phyloP scores from a whole-genome alignment of 768 basidiomycete species.

The Hypsizygus marmoreus region DNA sequence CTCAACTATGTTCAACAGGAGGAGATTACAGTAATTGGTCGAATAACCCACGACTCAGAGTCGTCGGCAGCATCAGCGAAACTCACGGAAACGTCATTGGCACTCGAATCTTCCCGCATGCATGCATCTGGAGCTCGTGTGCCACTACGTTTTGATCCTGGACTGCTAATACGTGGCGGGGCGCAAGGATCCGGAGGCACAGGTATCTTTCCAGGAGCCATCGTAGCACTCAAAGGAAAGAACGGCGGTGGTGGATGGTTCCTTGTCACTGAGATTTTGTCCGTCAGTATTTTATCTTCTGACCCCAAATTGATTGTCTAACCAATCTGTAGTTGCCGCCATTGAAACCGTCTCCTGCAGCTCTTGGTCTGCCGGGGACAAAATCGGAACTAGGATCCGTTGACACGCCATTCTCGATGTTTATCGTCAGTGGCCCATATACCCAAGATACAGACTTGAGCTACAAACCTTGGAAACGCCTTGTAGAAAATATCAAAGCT shows the following conservation, averaged over 20 bases:
- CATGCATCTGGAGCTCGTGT: slow-evolving; percentile 67
- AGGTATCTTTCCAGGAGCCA: slow-evolving; percentile 86
- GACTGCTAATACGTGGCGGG: slow-evolving; percentile 66
- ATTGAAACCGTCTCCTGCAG: slow-evolving; percentile 41
- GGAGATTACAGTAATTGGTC: slow-evolving; percentile 68
- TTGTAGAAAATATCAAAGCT: slow-evolving; percentile 62
- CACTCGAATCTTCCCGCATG: slow-evolving; percentile 83
- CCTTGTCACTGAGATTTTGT: slow-evolving; percentile 75
- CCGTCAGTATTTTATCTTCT: slow-evolving; percentile 51
- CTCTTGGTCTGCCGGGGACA: slow-evolving; percentile 24
- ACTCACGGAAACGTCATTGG: slow-evolving; percentile 71
- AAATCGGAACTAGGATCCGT: slow-evolving; percentile 40
- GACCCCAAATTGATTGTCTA: background rate
- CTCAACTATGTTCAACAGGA: slow-evolving; percentile 41
- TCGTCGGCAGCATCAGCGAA: slow-evolving; percentile 53
- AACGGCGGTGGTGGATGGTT: slow-evolving; percentile 93
- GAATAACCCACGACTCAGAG: slow-evolving; percentile 73
- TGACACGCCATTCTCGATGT: slow-evolving; percentile 60
- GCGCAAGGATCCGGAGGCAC: slow-evolving; percentile 61
- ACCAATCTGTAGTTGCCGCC: slow-evolving; percentile 57
- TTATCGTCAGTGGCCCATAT: slow-evolving; percentile 84
- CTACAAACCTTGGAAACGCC: slow-evolving; percentile 68
- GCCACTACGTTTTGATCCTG: slow-evolving; percentile 68
- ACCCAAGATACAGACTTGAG: slow-evolving; percentile 76
- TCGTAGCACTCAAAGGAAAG: slow-evolving; percentile 82